Evolutionary conservation across 2,329 filamentous ascomycete genomes (phyloP).

Genomic region (Lachnellula cervina): DNA sequence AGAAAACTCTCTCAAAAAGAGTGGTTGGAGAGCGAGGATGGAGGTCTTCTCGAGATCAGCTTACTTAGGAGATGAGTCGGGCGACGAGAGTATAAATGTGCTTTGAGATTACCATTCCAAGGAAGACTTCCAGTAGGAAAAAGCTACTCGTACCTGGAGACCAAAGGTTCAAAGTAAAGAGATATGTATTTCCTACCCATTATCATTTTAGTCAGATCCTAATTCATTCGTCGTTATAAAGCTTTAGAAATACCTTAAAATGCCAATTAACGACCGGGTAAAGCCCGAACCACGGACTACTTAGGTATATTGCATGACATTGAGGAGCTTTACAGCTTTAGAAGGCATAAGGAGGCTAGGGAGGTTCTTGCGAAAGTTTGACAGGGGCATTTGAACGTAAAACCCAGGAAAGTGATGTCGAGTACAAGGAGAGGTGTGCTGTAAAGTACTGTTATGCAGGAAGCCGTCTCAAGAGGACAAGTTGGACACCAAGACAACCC

Average conservation of each 20-base stretch:
- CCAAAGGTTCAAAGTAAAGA: conserved; percentile 29
- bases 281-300: conserved; percentile 28
- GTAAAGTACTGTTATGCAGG: background rate
- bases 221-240: conserved; percentile 4
- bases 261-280: too few species aligned
- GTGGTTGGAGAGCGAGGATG: conserved; percentile 20
- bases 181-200: conserved; percentile 10
- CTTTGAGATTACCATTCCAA: conserved; percentile 31
- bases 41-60: conserved; percentile 41
- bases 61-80: conserved; percentile 34
- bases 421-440: conserved; percentile 23
- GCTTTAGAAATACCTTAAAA: conserved; percentile 27
- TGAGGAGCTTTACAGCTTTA: conserved; percentile 32
- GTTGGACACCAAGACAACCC: too few species aligned
- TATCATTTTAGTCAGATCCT: background rate
- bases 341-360: conserved; percentile 25
- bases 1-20: background rate
- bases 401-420: conserved; percentile 21
- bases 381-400: conserved; percentile 19
- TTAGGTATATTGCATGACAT: conserved; percentile 32
- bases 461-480: too few species aligned
- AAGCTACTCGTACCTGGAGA: conserved; percentile 22
- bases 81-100: conserved; percentile 15
- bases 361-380: conserved; percentile 16
- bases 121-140: conserved; percentile 24